Conservation (phyloP, 345 rosid genomes). For the Balakata baccata region DNA sequence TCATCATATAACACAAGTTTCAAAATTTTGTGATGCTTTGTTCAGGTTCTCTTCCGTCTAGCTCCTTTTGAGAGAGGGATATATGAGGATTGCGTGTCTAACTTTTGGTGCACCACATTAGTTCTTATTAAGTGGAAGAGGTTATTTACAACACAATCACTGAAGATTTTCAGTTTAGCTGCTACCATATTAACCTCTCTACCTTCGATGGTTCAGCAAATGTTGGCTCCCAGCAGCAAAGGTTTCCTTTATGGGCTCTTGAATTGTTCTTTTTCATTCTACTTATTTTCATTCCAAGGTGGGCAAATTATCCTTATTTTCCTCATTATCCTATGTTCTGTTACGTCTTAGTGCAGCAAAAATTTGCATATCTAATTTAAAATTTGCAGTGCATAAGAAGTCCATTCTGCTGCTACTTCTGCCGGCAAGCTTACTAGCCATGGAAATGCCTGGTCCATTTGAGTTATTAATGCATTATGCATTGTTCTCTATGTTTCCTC, state of each 20-base stretch:
- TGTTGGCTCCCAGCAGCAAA: slow-evolving; percentile 61
- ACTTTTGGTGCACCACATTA: slow-evolving; percentile 90
- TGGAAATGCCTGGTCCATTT: slow-evolving; percentile 52
- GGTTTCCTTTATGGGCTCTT: slow-evolving; percentile 81
- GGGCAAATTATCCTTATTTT: slow-evolving; percentile 8
- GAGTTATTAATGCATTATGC: slow-evolving; percentile 57
- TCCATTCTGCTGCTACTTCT: slow-evolving; percentile 90
- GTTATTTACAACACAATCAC: slow-evolving; percentile 52
- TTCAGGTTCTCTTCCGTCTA: slow-evolving; percentile 79
- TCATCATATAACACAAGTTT: not conserved
- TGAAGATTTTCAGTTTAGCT: slow-evolving; percentile 56
- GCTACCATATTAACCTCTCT: slow-evolving; percentile 61
- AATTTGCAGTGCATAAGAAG: slow-evolving; percentile 90
- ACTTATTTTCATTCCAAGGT: slow-evolving; percentile 92
- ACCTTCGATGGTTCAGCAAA: slow-evolving; percentile 91
- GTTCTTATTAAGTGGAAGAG: slow-evolving; percentile 82
- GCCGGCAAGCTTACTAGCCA: slow-evolving; percentile 69
- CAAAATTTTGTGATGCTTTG: slow-evolving; percentile 13
- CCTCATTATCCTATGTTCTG: slow-evolving; percentile 3
- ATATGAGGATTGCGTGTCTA: slow-evolving; percentile 96
- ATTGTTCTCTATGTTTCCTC: slow-evolving; percentile 91
- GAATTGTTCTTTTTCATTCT: slow-evolving; percentile 81
- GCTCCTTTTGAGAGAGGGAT: slow-evolving; percentile 97
- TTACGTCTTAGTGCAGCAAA: not conserved
- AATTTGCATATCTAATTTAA: slow-evolving; percentile 6